Evolutionary conservation across 2,329 filamentous ascomycete genomes (phyloP).

Genomic region (Exophiala spinifera): DNA sequence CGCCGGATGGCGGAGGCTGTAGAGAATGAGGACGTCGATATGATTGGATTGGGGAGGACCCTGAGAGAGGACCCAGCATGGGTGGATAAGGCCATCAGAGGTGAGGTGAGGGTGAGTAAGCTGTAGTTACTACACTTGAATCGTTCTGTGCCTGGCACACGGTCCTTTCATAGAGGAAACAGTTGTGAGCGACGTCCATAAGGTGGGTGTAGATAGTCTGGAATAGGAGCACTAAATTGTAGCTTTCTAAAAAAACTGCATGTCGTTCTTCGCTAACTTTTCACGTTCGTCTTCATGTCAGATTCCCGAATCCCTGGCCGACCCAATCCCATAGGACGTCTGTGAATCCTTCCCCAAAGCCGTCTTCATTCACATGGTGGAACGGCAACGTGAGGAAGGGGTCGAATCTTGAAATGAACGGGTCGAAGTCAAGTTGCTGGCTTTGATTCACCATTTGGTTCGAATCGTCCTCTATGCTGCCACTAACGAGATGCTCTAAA

Average conservation of each 20-base stretch:
- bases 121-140: not conserved
- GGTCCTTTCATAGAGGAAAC: not conserved
- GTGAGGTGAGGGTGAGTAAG: conserved; percentile 18
- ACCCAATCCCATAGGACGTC: conserved; percentile 33
- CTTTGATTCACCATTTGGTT: no score
- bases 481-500: no score
- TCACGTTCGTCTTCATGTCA: not conserved
- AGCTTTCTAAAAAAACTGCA: not conserved
- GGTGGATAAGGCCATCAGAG: conserved; percentile 26
- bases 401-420: conserved; percentile 25
- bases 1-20: conserved; percentile 51
- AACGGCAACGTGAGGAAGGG: conserved; percentile 26
- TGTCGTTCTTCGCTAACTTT: not conserved
- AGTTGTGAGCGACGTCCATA: no score
- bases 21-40: conserved; percentile 45
- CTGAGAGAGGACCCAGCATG: conserved; percentile 18
- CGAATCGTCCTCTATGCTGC: no score
- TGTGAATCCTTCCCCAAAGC: conserved; percentile 27
- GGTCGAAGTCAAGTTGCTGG: not conserved
- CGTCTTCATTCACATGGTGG: conserved; percentile 11
- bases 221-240: no score
- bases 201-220: no score
- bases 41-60: conserved; percentile 50
- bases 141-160: not conserved
- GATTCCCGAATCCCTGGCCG: conserved; percentile 27